A percentile compares a stretch with the other conserved stretches of the same genome.
These are phyloP conservation scores for Erigeron philadelphicus DNA, from an alignment of 140 eudicot species.

Conservation along the genomic window DNA sequence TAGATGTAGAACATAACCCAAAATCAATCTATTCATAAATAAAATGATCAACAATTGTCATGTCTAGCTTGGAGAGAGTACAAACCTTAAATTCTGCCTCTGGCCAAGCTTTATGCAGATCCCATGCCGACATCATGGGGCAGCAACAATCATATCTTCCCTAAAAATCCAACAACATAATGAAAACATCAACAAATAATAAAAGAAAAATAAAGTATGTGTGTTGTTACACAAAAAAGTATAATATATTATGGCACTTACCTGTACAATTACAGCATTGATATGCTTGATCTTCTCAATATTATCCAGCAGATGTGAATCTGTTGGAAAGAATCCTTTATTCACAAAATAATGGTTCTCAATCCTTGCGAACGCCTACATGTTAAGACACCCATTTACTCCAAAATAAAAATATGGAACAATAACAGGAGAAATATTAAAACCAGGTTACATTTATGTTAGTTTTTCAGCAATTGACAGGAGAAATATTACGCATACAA, in stretches of 20 bases:
- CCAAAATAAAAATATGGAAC: background rate
- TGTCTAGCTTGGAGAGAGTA: background rate
- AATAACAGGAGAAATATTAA: background rate
- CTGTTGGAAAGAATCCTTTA: conserved; percentile 88
- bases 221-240: background rate
- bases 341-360: conserved; percentile 91
- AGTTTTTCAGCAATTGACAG: background rate
- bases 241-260: conserved; percentile 20
- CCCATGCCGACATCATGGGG: conserved; percentile 99
- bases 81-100: conserved; percentile 86
- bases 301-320: conserved; percentile 80
- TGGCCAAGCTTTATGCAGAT: conserved; percentile 99
- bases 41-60: background rate
- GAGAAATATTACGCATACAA: background rate
- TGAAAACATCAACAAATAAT: background rate
- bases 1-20: background rate
- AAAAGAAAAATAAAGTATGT: background rate
- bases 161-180: conserved; percentile 34
- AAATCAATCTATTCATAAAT: background rate
- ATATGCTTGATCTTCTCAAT: conserved; percentile 87
- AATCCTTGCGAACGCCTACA: conserved; percentile 96
- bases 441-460: background rate
- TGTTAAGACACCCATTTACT: background rate
- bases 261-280: conserved; percentile 79
- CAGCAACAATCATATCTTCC: conserved; percentile 96